These are phyloP conservation scores for Phaffia rhodozyma DNA, from an alignment of 1,284 basidiomycete genomes.

Conservation along the genomic window DNA sequence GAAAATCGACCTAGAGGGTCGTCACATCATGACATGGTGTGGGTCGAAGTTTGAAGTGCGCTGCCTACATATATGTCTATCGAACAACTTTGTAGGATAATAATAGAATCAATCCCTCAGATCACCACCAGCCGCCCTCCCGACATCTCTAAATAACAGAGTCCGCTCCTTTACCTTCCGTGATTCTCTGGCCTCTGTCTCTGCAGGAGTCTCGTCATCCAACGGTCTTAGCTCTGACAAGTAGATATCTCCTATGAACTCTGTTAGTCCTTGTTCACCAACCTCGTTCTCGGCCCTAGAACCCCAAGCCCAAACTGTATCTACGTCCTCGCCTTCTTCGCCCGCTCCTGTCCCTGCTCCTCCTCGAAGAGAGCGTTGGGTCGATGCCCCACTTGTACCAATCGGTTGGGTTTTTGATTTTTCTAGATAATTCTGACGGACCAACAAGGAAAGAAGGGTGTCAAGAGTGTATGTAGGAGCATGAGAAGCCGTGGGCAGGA, in stretches of 20 bases:
- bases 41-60: too few relatives aligned
- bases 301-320: slow-evolving; percentile 4
- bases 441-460: neutral
- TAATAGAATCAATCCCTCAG: neutral
- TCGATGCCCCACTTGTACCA: too few relatives aligned
- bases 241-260: slow-evolving; percentile 2
- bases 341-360: neutral
- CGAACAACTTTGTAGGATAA: too few relatives aligned
- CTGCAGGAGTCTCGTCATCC: neutral
- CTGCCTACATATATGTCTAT: too few relatives aligned
- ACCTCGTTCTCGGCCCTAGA: slow-evolving; percentile 2
- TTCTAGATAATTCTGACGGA: slow-evolving; percentile 7
- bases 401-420: neutral
- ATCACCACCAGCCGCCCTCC: neutral
- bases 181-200: neutral
- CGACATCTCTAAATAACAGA: neutral
- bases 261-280: neutral
- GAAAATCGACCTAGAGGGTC: too few relatives aligned
- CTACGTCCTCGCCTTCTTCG: neutral
- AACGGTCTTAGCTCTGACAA: neutral
- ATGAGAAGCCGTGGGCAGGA: neutral
- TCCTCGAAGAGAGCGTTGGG: neutral
- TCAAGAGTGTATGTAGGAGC: neutral
- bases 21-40: too few relatives aligned
- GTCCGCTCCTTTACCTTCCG: neutral